phyloP scores from a whole-genome alignment of 805 yeast genomes.

The Kregervanrija delftensis region DNA sequence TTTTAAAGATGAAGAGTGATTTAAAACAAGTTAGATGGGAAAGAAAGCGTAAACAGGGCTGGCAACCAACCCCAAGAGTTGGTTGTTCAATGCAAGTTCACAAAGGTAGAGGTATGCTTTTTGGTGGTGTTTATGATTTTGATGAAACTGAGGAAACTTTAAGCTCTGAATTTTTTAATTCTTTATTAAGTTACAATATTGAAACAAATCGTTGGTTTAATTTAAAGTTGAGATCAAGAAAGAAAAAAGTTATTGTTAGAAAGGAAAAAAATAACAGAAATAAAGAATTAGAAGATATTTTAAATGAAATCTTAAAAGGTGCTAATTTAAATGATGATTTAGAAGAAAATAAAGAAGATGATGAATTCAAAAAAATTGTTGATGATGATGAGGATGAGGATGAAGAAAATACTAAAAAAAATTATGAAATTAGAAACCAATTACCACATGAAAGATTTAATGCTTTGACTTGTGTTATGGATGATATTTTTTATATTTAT shows the following conservation, averaged over 20 bases:
- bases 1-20: conserved; percentile 79
- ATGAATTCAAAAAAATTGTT: not conserved
- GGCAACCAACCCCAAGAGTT: conserved; percentile 88
- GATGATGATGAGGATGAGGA: conserved; percentile 27
- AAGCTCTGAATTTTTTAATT: conserved; percentile 78
- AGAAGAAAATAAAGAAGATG: not conserved
- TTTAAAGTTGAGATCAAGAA: conserved; percentile 53
- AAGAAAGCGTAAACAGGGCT: conserved; percentile 81
- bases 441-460: conserved; percentile 89
- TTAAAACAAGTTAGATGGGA: conserved; percentile 78
- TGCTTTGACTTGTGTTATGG: conserved; percentile 76
- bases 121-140: conserved; percentile 93
- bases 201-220: conserved; percentile 88
- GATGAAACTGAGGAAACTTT: conserved; percentile 93
- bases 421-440: conserved; percentile 48
- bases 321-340: conserved; percentile 57
- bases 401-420: conserved; percentile 31
- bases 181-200: conserved; percentile 71
- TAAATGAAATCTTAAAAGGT: conserved; percentile 65
- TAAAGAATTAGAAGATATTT: conserved; percentile 73
- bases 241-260: conserved; percentile 39
- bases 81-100: conserved; percentile 88
- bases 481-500: conserved; percentile 73
- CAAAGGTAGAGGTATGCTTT: conserved; percentile 84
- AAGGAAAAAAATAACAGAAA: conserved; percentile 54